These are phyloP conservation scores for Globisporangium canariense DNA, from an alignment of 352 stramenopile species.

Conservation along the genomic window DNA sequence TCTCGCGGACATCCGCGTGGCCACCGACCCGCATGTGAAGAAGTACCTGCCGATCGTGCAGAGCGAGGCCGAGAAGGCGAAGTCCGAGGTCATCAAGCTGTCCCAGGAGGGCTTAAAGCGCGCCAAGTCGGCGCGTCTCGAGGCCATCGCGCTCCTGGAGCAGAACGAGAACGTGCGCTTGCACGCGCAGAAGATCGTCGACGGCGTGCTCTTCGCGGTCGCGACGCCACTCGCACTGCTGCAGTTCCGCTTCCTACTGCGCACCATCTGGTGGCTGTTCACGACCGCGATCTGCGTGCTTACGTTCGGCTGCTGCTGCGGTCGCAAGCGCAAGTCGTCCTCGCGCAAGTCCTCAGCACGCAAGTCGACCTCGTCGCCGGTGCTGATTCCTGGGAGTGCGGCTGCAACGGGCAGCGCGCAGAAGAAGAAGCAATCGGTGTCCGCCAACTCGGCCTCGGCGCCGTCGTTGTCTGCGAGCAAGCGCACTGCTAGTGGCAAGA, in stretches of 20 bases:
- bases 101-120: constrained; percentile 46
- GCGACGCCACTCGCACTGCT: constrained; percentile 46
- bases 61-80: constrained; percentile 33
- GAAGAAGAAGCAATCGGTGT: constrained; percentile 6
- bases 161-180: constrained; percentile 54
- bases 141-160: constrained; percentile 54
- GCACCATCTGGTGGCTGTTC: constrained; percentile 54
- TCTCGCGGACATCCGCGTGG: constrained; percentile 42
- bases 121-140: constrained; percentile 38
- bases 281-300: constrained; percentile 44
- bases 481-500: constrained; percentile 13
- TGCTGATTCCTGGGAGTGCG: constrained; percentile 15
- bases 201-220: constrained; percentile 48
- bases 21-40: constrained; percentile 51
- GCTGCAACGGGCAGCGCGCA: background rate
- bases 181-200: constrained; percentile 68
- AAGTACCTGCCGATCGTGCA: constrained; percentile 56
- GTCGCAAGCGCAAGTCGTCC: constrained; percentile 35
- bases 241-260: constrained; percentile 44
- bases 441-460: background rate
- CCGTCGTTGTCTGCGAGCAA: constrained; percentile 10
- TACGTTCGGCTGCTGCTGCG: constrained; percentile 61
- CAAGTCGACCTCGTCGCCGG: constrained; percentile 16
- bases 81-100: constrained; percentile 31
- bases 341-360: constrained; percentile 33